These are phyloP conservation scores for Candida dajiaensis DNA, from an alignment of 805 yeast genomes.

Conservation along the genomic window DNA sequence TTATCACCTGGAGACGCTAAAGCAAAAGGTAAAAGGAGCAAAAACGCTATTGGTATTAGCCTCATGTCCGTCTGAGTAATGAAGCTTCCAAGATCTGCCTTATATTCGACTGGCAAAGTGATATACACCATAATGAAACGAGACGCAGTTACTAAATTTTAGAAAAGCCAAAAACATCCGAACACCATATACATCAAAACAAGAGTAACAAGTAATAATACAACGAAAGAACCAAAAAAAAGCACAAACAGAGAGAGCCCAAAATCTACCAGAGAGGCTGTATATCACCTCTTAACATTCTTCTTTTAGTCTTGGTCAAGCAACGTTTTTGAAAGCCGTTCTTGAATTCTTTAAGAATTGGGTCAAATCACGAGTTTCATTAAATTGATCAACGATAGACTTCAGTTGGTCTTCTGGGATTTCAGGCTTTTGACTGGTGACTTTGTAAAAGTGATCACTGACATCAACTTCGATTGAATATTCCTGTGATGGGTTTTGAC, in stretches of 20 bases:
- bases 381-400: conserved; percentile 10
- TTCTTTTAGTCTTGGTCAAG: not conserved
- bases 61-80: not conserved
- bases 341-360: conserved; percentile 19
- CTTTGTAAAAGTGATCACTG: conserved; percentile 32
- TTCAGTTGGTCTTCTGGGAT: conserved; percentile 23
- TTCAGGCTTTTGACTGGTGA: conserved; percentile 34
- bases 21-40: not conserved
- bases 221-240: not conserved
- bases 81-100: not conserved
- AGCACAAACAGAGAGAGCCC: not conserved
- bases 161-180: not conserved
- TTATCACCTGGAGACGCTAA: conserved; percentile 10
- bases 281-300: not conserved
- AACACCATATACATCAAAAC: not conserved
- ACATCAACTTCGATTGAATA: conserved; percentile 42
- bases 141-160: not conserved
- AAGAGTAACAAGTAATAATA: too few relatives aligned
- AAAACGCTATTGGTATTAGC: too few relatives aligned
- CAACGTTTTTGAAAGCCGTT: conserved; percentile 12
- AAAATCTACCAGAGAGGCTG: not conserved
- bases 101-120: not conserved
- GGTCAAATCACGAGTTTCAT: conserved; percentile 16
- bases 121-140: too few relatives aligned
- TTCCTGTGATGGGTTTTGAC: conserved; percentile 34